Base-by-base conservation (phyloP, 2,329 filamentous ascomycete species). In the Dothistroma pini region DNA sequence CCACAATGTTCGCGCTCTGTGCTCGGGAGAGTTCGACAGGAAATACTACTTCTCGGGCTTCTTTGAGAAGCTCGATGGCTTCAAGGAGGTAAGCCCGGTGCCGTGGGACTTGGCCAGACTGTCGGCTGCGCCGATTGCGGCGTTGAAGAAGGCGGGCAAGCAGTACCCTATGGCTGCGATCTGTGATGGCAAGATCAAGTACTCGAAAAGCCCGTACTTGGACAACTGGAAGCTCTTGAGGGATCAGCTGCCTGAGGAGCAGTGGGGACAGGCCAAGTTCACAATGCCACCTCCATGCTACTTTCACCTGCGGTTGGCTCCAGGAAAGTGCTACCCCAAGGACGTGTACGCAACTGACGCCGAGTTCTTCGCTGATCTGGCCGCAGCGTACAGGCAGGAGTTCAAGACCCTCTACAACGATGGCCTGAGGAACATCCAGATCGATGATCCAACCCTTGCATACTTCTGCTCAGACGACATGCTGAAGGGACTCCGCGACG, bases 21-120 rank as follows among this genome's bases (percentile, higher is more conserved):
- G 86, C 4, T 88, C 88, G 60, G 89, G 89, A 69, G 89, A 91
- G 75, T 91, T 89, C 69, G 73, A 77, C 66, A 66, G 74, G 60
- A 75, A 74, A 60, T 74, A 75, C 67, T 75, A 75, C 66, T 75
- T 75, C 62, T 71, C 69, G 29, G 74, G 74, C 57, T 75, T 75
- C 70, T 74, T 75, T 62, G 74, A 75, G 67, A 75, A 75, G 66
- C 71, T 75, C 29, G 69, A 71, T 49, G 74, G 74, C 58, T 75
- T 75, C 70, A 66, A 72, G 57, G 72, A 74, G 57, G 72, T 75
- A 25, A 68, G 69, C 19, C 71, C 74, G 4, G 73, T 75, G 47
- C 73, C 72, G 21, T 75, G 73, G 74, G 71, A 74, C 44, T 65
- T 75, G 19, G 71, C 73, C 53, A 66, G 73, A 41, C 67, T 75